These are phyloP conservation scores for Allium fistulosum DNA, from an alignment of 106 monocot species.

Conservation along the genomic window DNA sequence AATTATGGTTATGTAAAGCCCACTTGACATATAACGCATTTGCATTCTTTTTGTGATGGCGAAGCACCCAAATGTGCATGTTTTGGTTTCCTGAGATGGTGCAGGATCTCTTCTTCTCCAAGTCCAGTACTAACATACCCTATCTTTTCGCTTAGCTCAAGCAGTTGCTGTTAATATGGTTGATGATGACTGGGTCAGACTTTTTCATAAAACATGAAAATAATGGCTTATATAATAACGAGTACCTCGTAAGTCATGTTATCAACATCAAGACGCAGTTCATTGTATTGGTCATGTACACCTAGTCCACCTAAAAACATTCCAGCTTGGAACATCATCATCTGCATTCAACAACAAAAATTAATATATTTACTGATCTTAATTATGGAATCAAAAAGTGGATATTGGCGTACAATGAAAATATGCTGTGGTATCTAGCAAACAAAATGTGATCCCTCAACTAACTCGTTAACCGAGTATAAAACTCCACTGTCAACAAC, in stretches of 20 bases:
- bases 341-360: constrained; percentile 22
- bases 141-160: constrained; percentile 81
- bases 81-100: constrained; percentile 48
- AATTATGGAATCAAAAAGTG: too few species aligned
- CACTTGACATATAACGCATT: constrained; percentile 94
- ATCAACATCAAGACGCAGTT: constrained; percentile 93
- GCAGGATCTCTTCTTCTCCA: constrained; percentile 76
- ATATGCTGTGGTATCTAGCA: too few species aligned
- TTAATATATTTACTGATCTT: too few species aligned
- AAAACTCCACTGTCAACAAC: too few species aligned
- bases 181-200: neutral
- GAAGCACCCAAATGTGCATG: constrained; percentile 26
- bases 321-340: constrained; percentile 74
- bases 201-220: too few species aligned
- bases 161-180: constrained; percentile 50
- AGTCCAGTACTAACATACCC: constrained; percentile 92
- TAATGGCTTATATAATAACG: neutral
- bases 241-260: constrained; percentile 89
- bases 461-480: too few species aligned
- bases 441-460: too few species aligned
- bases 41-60: constrained; percentile 46
- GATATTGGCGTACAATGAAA: too few species aligned
- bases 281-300: constrained; percentile 57
- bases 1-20: constrained; percentile 1
- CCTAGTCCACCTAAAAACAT: constrained; percentile 57